Evolutionary conservation across 768 basidiomycete species (phyloP).

Genomic region (Lactarius evosmus): DNA sequence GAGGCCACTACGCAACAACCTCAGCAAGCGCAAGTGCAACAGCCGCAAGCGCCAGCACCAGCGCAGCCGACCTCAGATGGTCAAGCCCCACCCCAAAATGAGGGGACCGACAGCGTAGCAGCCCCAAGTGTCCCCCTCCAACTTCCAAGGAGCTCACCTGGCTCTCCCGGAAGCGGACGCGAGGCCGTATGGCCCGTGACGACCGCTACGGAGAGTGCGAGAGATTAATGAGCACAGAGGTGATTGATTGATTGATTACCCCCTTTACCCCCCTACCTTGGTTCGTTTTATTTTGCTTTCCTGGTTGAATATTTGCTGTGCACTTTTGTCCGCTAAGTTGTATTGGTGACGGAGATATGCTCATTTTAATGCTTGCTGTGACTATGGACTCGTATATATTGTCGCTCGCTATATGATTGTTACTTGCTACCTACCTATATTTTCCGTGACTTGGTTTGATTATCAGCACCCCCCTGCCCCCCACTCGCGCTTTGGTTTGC

Average conservation of each 20-base stretch:
- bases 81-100: constrained; percentile 12
- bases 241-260: constrained; percentile 1
- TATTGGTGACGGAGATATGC: constrained; percentile 16
- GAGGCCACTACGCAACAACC: constrained; percentile 19
- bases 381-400: constrained; percentile 28
- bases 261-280: constrained; percentile 7
- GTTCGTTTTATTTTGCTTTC: constrained; percentile 20
- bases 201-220: constrained; percentile 29
- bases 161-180: constrained; percentile 26
- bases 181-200: constrained; percentile 37
- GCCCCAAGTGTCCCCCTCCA: constrained; percentile 32
- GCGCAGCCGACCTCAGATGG: constrained; percentile 11
- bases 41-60: not conserved
- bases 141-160: constrained; percentile 30
- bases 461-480: not conserved
- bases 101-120: constrained; percentile 14
- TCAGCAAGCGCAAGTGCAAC: not conserved
- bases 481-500: constrained; percentile 5
- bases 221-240: constrained; percentile 18
- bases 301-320: constrained; percentile 23
- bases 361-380: constrained; percentile 25
- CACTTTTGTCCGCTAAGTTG: constrained; percentile 13
- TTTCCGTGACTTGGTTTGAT: constrained; percentile 16
- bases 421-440: constrained; percentile 11
- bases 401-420: constrained; percentile 19